Base-by-base conservation (phyloP, 768 basidiomycete genomes). In the Rhodotorula paludigena region DNA sequence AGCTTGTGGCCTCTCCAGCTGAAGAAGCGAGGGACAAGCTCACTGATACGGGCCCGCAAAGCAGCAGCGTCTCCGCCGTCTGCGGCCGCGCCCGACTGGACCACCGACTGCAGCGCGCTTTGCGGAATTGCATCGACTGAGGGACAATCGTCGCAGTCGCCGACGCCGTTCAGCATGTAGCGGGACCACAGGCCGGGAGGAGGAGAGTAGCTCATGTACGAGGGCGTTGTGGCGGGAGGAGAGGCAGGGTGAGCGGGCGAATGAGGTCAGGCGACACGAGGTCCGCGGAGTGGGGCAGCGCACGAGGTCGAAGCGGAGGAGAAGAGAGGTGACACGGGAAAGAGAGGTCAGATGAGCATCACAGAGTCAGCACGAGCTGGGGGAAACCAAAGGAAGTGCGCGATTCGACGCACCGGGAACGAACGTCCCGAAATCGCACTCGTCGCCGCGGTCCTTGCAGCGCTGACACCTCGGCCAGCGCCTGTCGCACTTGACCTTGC, bases 401-500 rank as follows among this genome's bases (percentile, higher is more conserved):
- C 20, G 35, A 15, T n/a, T 21, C 11, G 21, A 25, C 53, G 30
- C n/a, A 66, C 65, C 66, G n/a, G 66, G 66, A 18, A 67, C 55
- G 15, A 61, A 61, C 10, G 45, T 35, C 2, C 66, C 66, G 20
- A 57, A 67, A 15, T 49, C 41, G 30, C 66, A 67, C 41, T 61
- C 60, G 15, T 61, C 60, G 23, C 36, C 32, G 21, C 66, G 54
- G n/a, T 57, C 39, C 3, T 21, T 45, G 36, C 66, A 67, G 7
- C 60, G 45, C 6, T 53, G 20, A 25, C 66, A 67, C 23, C 25
- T n/a, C 0, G 66, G 64, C 64, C 64, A 66, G 25, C 33, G 32
- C 0, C 55, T 32, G 20, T 55, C 48, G 59, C 65, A 67, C 55
- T 63, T 63, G 62, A 63, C 54, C 45, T 56, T 63, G 11, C 63